Evolutionary conservation across 78 protist genomes (phyloP).

Genomic region (Thecamonas trahens): DNA sequence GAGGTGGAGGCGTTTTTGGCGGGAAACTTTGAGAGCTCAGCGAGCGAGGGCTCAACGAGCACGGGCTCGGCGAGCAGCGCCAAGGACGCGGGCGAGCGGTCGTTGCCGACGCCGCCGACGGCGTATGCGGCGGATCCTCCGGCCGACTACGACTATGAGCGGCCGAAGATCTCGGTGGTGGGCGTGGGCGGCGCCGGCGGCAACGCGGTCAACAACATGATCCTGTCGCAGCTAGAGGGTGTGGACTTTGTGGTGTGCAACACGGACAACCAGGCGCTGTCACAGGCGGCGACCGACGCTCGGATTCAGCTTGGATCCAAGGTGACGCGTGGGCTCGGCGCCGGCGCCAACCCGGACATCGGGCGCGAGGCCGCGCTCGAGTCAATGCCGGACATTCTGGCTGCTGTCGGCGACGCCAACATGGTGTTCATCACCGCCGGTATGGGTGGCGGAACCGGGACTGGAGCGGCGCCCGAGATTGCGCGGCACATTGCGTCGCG

Average conservation of each 20-base stretch:
- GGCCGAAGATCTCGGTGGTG: too few relatives aligned
- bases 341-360: constrained; percentile 64
- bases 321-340: constrained; percentile 66
- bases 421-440: constrained; percentile 80
- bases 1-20: too few relatives aligned
- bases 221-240: constrained; percentile 23
- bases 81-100: too few relatives aligned
- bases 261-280: constrained; percentile 78
- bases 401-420: constrained; percentile 44
- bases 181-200: constrained; percentile 70
- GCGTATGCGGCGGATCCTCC: too few relatives aligned
- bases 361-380: constrained; percentile 69
- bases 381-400: constrained; percentile 28
- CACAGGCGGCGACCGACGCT: constrained; percentile 26
- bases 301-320: constrained; percentile 53
- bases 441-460: constrained; percentile 87
- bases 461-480: constrained; percentile 76
- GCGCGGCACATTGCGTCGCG: constrained; percentile 37
- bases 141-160: too few relatives aligned
- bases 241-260: constrained; percentile 62
- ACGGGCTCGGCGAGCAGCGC: too few relatives aligned
- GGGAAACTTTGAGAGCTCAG: too few relatives aligned
- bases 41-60: too few relatives aligned
- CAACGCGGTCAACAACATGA: constrained; percentile 71
- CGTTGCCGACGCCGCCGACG: too few relatives aligned